These are phyloP conservation scores for Triadica sebifera DNA, from an alignment of 345 rosid genomes.

Conservation along the genomic window DNA sequence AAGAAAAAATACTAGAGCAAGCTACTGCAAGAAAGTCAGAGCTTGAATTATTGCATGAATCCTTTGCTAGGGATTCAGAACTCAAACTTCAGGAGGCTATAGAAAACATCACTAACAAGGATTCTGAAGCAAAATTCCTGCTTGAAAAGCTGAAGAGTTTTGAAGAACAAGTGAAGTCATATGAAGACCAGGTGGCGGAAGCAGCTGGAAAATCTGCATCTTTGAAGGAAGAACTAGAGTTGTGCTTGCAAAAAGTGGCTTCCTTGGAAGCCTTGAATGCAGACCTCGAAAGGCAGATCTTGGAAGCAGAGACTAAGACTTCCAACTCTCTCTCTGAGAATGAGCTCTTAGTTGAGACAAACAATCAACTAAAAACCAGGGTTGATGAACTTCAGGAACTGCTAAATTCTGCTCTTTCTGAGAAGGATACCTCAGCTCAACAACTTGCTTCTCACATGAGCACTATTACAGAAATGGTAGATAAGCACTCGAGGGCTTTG, in stretches of 20 bases:
- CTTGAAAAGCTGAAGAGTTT: slow-evolving; percentile 55
- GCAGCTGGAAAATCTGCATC: slow-evolving; percentile 50
- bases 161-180: slow-evolving; percentile 56
- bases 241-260: slow-evolving; percentile 46
- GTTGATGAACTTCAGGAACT: slow-evolving; percentile 73
- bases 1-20: slow-evolving; percentile 54
- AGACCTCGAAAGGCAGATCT: slow-evolving; percentile 55
- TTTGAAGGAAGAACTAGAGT: slow-evolving; percentile 70
- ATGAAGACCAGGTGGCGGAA: slow-evolving; percentile 61
- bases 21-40: slow-evolving; percentile 51
- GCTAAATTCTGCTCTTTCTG: slow-evolving; percentile 51
- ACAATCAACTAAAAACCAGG: slow-evolving; percentile 67
- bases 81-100: slow-evolving; percentile 56
- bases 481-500: slow-evolving; percentile 49
- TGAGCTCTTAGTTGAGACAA: slow-evolving; percentile 67
- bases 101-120: slow-evolving; percentile 58
- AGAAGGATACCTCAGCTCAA: slow-evolving; percentile 62
- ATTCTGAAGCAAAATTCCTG: slow-evolving; percentile 67
- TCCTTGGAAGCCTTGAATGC: slow-evolving; percentile 57
- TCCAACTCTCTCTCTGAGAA: slow-evolving; percentile 60
- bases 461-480: slow-evolving; percentile 50
- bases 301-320: slow-evolving; percentile 57
- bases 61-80: slow-evolving; percentile 63
- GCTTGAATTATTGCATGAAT: slow-evolving; percentile 59
- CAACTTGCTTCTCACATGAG: slow-evolving; percentile 49